Conservation (phyloP, 306 rosid species). For the Rosa multiflora region DNA sequence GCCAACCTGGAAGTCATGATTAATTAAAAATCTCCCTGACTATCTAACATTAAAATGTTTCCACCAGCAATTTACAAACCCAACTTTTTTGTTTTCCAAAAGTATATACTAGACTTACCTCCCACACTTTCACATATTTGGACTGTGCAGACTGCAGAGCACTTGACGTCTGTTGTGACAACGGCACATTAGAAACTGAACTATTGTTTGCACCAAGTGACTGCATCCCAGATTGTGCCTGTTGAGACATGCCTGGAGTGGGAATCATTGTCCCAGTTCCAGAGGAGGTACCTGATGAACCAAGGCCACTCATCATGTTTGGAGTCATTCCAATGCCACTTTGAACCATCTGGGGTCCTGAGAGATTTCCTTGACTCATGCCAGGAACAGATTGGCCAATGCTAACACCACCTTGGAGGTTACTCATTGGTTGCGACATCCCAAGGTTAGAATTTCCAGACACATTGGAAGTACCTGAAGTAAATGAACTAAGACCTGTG, state of each 20-base stretch:
- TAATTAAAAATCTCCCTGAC: background rate
- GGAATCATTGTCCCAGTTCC: slow-evolving; percentile 94
- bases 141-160: slow-evolving; percentile 72
- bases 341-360: slow-evolving; percentile 78
- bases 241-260: slow-evolving; percentile 95
- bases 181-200: slow-evolving; percentile 60
- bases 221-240: slow-evolving; percentile 69
- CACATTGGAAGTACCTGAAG: slow-evolving; percentile 59
- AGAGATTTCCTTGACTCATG: slow-evolving; percentile 78
- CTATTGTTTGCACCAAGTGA: slow-evolving; percentile 60
- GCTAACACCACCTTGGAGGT: slow-evolving; percentile 75
- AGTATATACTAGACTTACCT: slow-evolving; percentile 50
- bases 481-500: slow-evolving; percentile 63
- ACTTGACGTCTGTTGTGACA: slow-evolving; percentile 72
- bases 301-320: slow-evolving; percentile 73
- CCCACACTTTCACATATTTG: slow-evolving; percentile 95
- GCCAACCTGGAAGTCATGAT: slow-evolving; percentile 19
- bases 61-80: slow-evolving; percentile 7
- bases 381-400: slow-evolving; percentile 73
- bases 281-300: slow-evolving; percentile 75
- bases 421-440: slow-evolving; percentile 76
- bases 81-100: slow-evolving; percentile 6
- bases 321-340: slow-evolving; percentile 80
- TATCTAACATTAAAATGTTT: background rate
- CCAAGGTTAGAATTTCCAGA: slow-evolving; percentile 76